Evolutionary conservation across 2,329 filamentous ascomycete genomes (phyloP), one percentile per base, ranked within the genome.

Genomic region (Eurotiales sp.): DNA sequence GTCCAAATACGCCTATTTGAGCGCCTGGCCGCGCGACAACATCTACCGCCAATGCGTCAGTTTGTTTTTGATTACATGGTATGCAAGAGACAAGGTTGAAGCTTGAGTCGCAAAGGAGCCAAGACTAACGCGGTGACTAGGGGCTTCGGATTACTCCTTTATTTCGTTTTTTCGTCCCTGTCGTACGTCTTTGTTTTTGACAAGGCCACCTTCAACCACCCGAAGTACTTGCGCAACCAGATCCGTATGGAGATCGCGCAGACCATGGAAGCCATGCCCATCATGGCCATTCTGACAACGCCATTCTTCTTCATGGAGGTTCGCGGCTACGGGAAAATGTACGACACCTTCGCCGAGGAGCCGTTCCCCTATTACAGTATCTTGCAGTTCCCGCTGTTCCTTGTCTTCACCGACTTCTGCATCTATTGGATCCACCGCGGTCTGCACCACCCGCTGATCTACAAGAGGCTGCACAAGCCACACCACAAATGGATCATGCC

Each of bases 401-500:
- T 95, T 65, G 67, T 85, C 65, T 95, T 95, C 69, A 95, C 90
- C 74, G 90, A 96, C 73, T 86, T 86, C 70, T 84, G 80, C 74
- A 91, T 96, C 75, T 95, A 96, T 79, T 89, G 87, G 80, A 92
- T 95, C 63, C 90, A 95, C 76, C 86, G 90, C 52, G 86, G 82
- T 52, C 80, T 95, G 55, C 90, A 96, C 73, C 85, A 90, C 71
- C 88, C 88, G 14, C 65, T 72, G 42, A 68, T 93, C 60, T 97
- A 97, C 82, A 95, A 91, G 77, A 77, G 78, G 59, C 79, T 96
- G 45, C 92, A 97, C 82, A 97, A 97, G 82, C 86, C 90, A 59
- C 92, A 97, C 74, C 92, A 97, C 84, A 96, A 96, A 77, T 97
- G 92, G 92, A 96, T 97, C 73, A 95, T 96, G 89, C 92, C 92